phyloP scores from a whole-genome alignment of 352 stramenopile species.

The Hyaloperonospora arabidopsidis region DNA sequence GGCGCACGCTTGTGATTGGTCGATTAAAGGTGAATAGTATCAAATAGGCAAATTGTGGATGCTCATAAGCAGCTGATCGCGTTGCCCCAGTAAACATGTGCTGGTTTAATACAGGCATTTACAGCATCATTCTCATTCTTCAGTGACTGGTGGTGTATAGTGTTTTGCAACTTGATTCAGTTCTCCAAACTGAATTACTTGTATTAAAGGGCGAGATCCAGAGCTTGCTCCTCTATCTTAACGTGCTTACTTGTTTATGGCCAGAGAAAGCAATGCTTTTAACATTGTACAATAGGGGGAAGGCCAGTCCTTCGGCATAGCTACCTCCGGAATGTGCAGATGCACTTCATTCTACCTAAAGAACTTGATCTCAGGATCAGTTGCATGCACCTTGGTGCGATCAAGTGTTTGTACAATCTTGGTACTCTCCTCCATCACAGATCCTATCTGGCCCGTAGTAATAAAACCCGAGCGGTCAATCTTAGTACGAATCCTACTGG shows the following conservation, averaged over 20 bases:
- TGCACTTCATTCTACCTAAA: slow-evolving; percentile 95
- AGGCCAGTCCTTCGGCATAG: slow-evolving; percentile 97
- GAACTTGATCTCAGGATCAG: slow-evolving; percentile 83
- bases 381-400: slow-evolving; percentile 62
- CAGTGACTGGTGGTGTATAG: no score
- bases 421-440: slow-evolving; percentile 98
- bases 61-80: no score
- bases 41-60: no score
- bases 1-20: no score
- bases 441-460: slow-evolving; percentile 94
- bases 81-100: no score
- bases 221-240: no score
- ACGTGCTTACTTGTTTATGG: slow-evolving; percentile 78
- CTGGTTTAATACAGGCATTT: no score
- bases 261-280: slow-evolving; percentile 94
- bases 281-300: slow-evolving; percentile 97
- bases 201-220: no score
- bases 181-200: no score
- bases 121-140: no score
- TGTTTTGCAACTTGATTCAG: no score
- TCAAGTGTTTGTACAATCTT: slow-evolving; percentile 95
- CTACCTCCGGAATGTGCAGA: slow-evolving; percentile 97
- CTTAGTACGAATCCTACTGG: slow-evolving; percentile 65
- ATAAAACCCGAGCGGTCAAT: slow-evolving; percentile 52
- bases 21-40: no score